Percentiles rank a stretch among this genome's conserved stretches.
Evolutionary conservation across 805 yeast species (phyloP).

Genomic region (Starmerella bombi): DNA sequence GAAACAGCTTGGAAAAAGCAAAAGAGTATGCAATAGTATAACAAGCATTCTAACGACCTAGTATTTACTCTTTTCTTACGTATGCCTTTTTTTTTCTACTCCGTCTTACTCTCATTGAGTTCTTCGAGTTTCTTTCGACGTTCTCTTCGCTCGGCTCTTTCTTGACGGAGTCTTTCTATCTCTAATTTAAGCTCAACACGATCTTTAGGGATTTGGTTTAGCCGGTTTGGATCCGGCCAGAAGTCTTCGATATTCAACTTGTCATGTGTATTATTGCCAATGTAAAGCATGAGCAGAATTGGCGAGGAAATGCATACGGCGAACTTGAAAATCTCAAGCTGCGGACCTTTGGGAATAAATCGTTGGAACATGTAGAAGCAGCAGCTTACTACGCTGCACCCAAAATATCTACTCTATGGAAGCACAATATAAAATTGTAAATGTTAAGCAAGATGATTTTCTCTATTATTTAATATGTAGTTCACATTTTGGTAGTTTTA

Average conservation of each 20-base stretch:
- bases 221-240: constrained; percentile 92
- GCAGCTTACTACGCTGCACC: too few relatives aligned
- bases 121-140: neutral
- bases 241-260: constrained; percentile 86
- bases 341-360: constrained; percentile 19
- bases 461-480: too few relatives aligned
- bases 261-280: constrained; percentile 78
- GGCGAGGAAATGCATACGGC: constrained; percentile 79
- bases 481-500: too few relatives aligned
- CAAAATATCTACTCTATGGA: too few relatives aligned
- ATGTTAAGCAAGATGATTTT: too few relatives aligned
- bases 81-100: too few relatives aligned
- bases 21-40: too few relatives aligned
- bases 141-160: constrained; percentile 32
- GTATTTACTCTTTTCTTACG: too few relatives aligned
- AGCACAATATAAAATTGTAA: too few relatives aligned
- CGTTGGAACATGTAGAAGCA: constrained; percentile 5
- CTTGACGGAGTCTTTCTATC: constrained; percentile 71
- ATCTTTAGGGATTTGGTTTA: constrained; percentile 85
- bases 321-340: constrained; percentile 36
- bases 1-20: too few relatives aligned
- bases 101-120: too few relatives aligned
- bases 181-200: constrained; percentile 86
- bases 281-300: constrained; percentile 81
- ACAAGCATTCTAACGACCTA: too few relatives aligned